phyloP scores from a whole-genome alignment of 2,329 filamentous ascomycete genomes.

The Ophiostoma triangulosporum region DNA sequence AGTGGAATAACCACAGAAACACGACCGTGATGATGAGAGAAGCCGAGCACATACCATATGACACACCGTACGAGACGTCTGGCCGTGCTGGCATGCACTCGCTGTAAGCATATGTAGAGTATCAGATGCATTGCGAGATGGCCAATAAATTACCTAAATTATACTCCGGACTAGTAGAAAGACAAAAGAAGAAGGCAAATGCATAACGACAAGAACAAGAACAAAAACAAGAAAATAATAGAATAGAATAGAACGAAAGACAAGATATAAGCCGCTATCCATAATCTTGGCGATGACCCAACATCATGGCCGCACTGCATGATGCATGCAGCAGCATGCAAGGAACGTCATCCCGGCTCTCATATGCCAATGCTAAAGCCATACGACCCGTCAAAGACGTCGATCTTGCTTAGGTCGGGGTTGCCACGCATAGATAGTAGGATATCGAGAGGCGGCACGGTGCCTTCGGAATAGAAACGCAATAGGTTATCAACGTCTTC shows the following conservation, averaged over 20 bases:
- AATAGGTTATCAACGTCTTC: constrained; percentile 77
- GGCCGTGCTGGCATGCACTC: neutral
- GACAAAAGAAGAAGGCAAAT: neutral
- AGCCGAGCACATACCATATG: neutral
- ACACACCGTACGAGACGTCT: neutral
- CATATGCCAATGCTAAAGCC: constrained; percentile 40
- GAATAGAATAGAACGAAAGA: too few species aligned
- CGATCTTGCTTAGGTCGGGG: constrained; percentile 30
- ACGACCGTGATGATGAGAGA: too few species aligned
- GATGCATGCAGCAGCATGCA: neutral
- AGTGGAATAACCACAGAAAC: too few species aligned
- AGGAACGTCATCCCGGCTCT: neutral
- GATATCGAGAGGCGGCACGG: constrained; percentile 42
- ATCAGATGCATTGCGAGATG: neutral
- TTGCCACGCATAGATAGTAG: constrained; percentile 40
- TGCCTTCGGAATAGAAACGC: constrained; percentile 49
- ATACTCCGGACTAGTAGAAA: neutral
- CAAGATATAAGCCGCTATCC: neutral
- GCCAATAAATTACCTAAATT: neutral
- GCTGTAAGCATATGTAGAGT: neutral
- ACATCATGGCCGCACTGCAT: neutral
- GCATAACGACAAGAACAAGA: neutral
- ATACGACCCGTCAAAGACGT: constrained; percentile 46
- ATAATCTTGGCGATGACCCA: neutral
- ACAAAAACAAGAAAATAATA: too few species aligned